Conservation (phyloP, 257 asterid species). For the Cruciata laevipes region DNA sequence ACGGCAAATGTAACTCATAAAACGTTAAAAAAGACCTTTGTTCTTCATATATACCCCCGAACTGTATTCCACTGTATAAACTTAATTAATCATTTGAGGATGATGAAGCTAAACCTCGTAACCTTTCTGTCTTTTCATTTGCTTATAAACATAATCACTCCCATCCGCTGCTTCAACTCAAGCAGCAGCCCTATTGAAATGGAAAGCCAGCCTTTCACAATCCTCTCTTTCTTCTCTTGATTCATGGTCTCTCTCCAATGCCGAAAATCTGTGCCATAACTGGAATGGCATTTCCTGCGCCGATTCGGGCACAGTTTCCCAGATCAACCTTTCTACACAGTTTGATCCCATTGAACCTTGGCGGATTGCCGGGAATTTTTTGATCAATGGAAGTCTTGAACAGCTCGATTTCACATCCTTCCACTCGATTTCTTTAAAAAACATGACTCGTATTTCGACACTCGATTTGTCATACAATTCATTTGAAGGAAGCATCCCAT, state of each 20-base stretch:
- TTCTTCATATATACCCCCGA: no score
- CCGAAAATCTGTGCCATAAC: not conserved
- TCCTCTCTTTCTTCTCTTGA: not conserved
- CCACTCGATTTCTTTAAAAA: no score
- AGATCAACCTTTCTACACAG: constrained; percentile 35
- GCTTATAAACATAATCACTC: constrained; percentile 18
- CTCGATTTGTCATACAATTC: constrained; percentile 49
- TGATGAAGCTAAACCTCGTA: constrained; percentile 9
- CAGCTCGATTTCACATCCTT: no score
- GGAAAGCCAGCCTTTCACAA: not conserved
- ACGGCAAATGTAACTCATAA: no score
- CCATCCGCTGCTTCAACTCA: constrained; percentile 34
- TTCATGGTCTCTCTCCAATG: not conserved
- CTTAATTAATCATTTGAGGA: not conserved
- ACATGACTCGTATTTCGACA: constrained; percentile 25
- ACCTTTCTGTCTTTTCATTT: constrained; percentile 16
- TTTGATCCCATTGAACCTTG: no score
- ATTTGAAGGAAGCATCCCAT: constrained; percentile 37
- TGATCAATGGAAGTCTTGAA: no score
- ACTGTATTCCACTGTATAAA: no score
- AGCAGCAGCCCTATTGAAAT: constrained; percentile 26
- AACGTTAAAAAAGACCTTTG: no score
- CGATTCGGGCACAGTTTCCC: constrained; percentile 18
- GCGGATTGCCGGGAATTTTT: no score
- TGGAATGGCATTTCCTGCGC: not conserved